Conservation (phyloP, 495 filamentous ascomycete species). For the Podospora pseudocomata region DNA sequence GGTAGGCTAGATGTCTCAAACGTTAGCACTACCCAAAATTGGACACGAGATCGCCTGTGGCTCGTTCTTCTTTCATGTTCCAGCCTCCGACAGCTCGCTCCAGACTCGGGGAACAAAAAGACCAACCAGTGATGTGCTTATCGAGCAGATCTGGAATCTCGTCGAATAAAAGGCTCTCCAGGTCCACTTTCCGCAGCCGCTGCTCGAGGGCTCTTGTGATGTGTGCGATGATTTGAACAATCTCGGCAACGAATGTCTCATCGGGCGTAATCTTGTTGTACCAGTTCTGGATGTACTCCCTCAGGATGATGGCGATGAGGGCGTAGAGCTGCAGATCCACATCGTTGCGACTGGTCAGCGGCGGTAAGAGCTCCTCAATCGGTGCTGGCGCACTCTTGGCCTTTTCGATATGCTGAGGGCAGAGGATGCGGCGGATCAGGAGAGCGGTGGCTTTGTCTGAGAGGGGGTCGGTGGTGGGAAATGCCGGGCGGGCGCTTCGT, state of each 20-base stretch:
- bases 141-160: conserved; percentile 82
- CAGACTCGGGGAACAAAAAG: neutral
- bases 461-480: conserved; percentile 36
- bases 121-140: conserved; percentile 73
- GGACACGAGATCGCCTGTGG: conserved; percentile 4
- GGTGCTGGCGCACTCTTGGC: conserved; percentile 42
- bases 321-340: conserved; percentile 91
- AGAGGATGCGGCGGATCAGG: conserved; percentile 51
- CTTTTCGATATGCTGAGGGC: conserved; percentile 45
- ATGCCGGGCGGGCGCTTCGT: conserved; percentile 29
- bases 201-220: conserved; percentile 83
- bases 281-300: conserved; percentile 88
- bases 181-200: conserved; percentile 73
- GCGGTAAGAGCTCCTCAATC: conserved; percentile 78
- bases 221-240: conserved; percentile 84
- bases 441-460: conserved; percentile 50
- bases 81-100: neutral
- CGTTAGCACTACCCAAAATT: conserved; percentile 8
- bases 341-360: conserved; percentile 87
- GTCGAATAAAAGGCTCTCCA: conserved; percentile 79
- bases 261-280: conserved; percentile 90
- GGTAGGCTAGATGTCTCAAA: conserved; percentile 45
- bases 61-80: neutral
- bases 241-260: conserved; percentile 77
- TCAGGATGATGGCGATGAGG: conserved; percentile 78